Percentiles rank a stretch among this genome's conserved stretches.
phyloP scores from a whole-genome alignment of 176 grass and related monocot genomes.

The Pontederia crassipes region DNA sequence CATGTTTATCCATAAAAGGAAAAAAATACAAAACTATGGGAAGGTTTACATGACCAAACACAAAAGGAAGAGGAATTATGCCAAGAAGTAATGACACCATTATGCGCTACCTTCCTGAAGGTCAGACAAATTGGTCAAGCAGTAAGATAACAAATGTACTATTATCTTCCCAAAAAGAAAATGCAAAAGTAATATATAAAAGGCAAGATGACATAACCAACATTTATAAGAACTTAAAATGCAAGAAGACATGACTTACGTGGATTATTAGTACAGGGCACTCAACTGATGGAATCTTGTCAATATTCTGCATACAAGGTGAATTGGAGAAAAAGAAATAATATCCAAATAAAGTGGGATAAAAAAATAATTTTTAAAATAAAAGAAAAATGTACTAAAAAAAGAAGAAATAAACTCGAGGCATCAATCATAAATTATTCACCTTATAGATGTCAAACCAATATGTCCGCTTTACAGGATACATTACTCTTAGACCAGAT shows the following conservation, averaged over 20 bases:
- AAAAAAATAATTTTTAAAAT: conserved; percentile 9
- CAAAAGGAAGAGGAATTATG: no score
- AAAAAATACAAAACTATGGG: no score
- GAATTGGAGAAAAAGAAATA: conserved; percentile 15
- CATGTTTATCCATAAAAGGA: no score
- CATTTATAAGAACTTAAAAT: conserved; percentile 3
- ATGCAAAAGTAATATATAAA: background rate
- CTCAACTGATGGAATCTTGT: conserved; percentile 76
- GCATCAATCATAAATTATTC: conserved; percentile 19
- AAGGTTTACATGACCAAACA: no score
- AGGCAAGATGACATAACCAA: background rate
- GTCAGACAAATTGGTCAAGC: no score
- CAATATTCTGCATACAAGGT: conserved; percentile 58
- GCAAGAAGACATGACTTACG: conserved; percentile 46
- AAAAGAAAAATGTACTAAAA: conserved; percentile 4
- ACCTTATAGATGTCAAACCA: conserved; percentile 99
- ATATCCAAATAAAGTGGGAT: background rate
- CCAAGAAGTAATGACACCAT: no score
- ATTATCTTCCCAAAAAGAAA: background rate
- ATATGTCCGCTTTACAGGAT: conserved; percentile 83
- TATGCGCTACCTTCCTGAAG: no score
- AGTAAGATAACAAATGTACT: no score
- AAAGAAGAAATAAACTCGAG: background rate
- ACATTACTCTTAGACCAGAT: conserved; percentile 89
- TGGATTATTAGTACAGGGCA: conserved; percentile 93